Evolutionary conservation across 2,329 filamentous ascomycete genomes (phyloP), one percentile per base, ranked within the genome.

Genomic region (Bertia moriformis): DNA sequence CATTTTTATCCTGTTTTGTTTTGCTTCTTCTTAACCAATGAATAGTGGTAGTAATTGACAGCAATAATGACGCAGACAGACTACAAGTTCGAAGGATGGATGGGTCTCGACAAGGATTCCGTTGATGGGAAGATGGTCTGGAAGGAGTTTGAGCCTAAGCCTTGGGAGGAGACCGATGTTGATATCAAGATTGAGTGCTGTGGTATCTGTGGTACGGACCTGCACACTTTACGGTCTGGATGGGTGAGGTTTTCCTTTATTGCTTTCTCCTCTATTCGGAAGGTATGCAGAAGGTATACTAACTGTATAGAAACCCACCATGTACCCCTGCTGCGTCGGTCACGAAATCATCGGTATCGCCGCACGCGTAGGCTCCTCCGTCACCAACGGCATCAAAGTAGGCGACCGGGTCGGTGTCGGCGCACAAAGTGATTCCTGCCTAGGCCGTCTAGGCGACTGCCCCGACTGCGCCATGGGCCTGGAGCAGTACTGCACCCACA

Each of bases 101-200:
- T 69, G n/a, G 66, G 65, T 46, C 51, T 58, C 38, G 53, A 56
- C 41, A 46, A 56, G 12, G 54, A 57, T 2, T 51, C 62, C 15
- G 57, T 50, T 43, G 51, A 70, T 4, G 68, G 67, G 39, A 69
- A 71, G 39, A 71, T 73, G 68, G 51, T 60, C 20, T 72, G 69
- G 68, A 59, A 58, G 30, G 56, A 68, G 41, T 79, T 69, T 40
- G 62, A 74, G 54, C 74, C 74, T 27, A 81, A 81, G 61, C 56
- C 59, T n/a, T 81, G 73, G 69, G 68, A 74, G 35, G 76, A 81
- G 51, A 69, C 65, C 18, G 74, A 81, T 44, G 57, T 83, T 40
- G 77, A 82, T 49, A 76, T 83, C 46, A 63, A 71, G 49, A 59
- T 83, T 45, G 69, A 71, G 3, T 74, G 80, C 58, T 80, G 74